Base-by-base conservation (phyloP, 495 filamentous ascomycete genomes). In the Penicillium ucsense region DNA sequence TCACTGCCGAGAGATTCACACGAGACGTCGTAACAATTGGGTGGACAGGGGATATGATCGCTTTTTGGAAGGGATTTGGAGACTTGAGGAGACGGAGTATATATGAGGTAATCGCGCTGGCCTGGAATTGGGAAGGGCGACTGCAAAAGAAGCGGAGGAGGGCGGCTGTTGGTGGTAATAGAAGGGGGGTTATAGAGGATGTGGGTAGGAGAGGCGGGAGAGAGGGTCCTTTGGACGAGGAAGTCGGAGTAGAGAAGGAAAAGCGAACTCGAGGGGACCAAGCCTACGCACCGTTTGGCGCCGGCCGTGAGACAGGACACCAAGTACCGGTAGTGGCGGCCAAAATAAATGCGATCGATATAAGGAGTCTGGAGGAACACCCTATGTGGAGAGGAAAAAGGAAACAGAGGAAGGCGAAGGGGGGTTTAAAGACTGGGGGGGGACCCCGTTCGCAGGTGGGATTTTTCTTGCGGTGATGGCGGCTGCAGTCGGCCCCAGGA, bases 261-360 rank as follows among this genome's bases (percentile, higher is more conserved):
- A 48, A 53, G 45, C 52, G 46, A 46, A 50, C 41, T 43, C 48
- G 59, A 44, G 60, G 65, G 69, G 68, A 69, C 66, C 67, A 69
- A 73, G 68, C 69, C 71, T 72, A 74, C 67, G 71, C 71, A 74
- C 71, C 71, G 69, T 73, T 72, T 74, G 71, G 71, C 71, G 71
- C 71, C 71, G 69, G 71, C 64, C 71, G 69, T 71, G 62, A 75
- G 68, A 75, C 70, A 73, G 71, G 71, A 73, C 71, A 75, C 70
- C 71, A 72, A 71, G 64, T 64, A 72, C 66, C 70, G 71, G 70
- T 70, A 72, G 68, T 73, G 71, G 71, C 70, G 71, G 68, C 71
- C 70, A 74, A 68, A 61, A 68, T 52, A 66, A 62, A 65, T 60
- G 57, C 66, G 65, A 62, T 68, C 66, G 60, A 68, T 64, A 49